phyloP scores from a whole-genome alignment of 2,329 filamentous ascomycete genomes.

The Botryosphaeria agaves region DNA sequence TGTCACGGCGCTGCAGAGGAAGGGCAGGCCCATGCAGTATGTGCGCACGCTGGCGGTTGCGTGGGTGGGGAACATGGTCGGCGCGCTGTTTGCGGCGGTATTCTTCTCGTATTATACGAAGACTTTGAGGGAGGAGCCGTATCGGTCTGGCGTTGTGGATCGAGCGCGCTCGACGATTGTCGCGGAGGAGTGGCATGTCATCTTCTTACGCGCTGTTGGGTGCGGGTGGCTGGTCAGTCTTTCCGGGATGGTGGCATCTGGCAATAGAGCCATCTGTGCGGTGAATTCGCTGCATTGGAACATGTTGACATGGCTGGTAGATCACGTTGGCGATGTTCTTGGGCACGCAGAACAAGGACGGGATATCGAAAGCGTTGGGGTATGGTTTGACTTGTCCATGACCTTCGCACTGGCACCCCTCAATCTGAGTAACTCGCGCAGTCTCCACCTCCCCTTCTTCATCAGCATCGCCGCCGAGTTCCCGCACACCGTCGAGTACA shows the following conservation, averaged over 20 bases:
- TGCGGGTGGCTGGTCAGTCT: slow-evolving; percentile 9
- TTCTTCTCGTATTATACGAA: slow-evolving; percentile 7
- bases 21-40: slow-evolving; percentile 7
- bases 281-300: too few relatives aligned
- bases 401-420: slow-evolving; percentile 1
- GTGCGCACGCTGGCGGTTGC: slow-evolving; percentile 4
- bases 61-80: slow-evolving; percentile 9
- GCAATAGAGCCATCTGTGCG: too few relatives aligned
- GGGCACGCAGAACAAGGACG: slow-evolving; percentile 12
- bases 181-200: slow-evolving; percentile 8
- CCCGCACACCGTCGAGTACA: slow-evolving; percentile 14
- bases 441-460: slow-evolving; percentile 4
- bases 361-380: slow-evolving; percentile 12
- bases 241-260: too few relatives aligned
- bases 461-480: slow-evolving; percentile 10
- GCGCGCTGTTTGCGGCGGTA: slow-evolving; percentile 6
- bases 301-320: not conserved
- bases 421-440: not conserved
- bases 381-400: slow-evolving; percentile 1
- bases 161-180: slow-evolving; percentile 9
- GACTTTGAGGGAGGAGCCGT: slow-evolving; percentile 8
- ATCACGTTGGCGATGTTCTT: slow-evolving; percentile 13
- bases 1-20: slow-evolving; percentile 9
- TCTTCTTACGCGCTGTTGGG: slow-evolving; percentile 10
- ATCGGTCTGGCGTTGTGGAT: slow-evolving; percentile 6